A percentile compares a stretch with the other conserved stretches of the same genome.
Evolutionary conservation across 1,284 basidiomycete genomes (phyloP).

Genomic region (Ustilago loliicola): DNA sequence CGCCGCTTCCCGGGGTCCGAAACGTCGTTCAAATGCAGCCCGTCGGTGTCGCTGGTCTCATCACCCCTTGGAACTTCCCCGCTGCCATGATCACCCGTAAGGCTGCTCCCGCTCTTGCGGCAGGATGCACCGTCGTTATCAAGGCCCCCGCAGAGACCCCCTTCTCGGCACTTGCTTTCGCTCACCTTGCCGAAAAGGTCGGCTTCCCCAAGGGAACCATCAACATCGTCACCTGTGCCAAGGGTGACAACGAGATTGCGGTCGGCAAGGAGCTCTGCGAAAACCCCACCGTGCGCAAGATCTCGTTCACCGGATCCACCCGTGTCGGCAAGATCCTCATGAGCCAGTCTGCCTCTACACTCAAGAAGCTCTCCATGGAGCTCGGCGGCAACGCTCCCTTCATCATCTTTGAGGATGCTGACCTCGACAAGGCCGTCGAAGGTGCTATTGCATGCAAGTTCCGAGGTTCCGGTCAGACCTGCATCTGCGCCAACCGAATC

Average conservation of each 20-base stretch:
- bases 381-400: slow-evolving; percentile 87
- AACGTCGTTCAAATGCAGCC: slow-evolving; percentile 92
- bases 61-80: slow-evolving; percentile 70
- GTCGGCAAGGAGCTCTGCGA: slow-evolving; percentile 79
- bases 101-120: slow-evolving; percentile 86
- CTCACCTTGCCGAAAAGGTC: slow-evolving; percentile 85
- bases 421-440: slow-evolving; percentile 92
- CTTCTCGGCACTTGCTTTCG: slow-evolving; percentile 89
- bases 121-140: slow-evolving; percentile 94
- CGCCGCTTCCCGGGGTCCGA: slow-evolving; percentile 79
- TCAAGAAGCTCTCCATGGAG: slow-evolving; percentile 82
- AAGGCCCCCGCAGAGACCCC: slow-evolving; percentile 97
- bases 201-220: slow-evolving; percentile 95
- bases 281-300: slow-evolving; percentile 80
- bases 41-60: slow-evolving; percentile 76
- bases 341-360: slow-evolving; percentile 82
- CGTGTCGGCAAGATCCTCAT: slow-evolving; percentile 91
- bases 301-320: slow-evolving; percentile 93
- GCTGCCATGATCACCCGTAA: slow-evolving; percentile 81
- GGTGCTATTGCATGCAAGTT: slow-evolving; percentile 91
- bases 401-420: slow-evolving; percentile 96
- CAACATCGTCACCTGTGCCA: slow-evolving; percentile 89
- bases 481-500: slow-evolving; percentile 74
- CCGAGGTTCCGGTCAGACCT: slow-evolving; percentile 90
- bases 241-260: slow-evolving; percentile 78